Evolutionary conservation across 1,284 basidiomycete species (phyloP).

Genomic region (Gyrodon tennesseensis): DNA sequence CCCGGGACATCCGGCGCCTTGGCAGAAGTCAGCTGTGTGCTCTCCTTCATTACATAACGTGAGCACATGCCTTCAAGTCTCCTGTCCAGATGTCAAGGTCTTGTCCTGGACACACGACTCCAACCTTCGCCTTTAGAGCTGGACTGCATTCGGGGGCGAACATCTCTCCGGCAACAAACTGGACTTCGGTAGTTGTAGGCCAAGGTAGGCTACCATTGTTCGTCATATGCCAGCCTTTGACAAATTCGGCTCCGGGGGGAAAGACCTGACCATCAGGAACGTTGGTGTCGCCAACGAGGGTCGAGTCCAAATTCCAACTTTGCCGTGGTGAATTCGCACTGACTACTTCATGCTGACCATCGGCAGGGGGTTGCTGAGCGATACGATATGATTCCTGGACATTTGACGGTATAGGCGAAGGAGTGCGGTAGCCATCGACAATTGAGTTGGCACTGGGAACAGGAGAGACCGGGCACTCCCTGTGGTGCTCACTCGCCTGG

Average conservation of each 20-base stretch:
- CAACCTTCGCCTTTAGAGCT: constrained; percentile 51
- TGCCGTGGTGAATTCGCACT: constrained; percentile 1
- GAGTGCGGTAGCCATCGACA: constrained; percentile 30
- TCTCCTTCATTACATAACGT: background rate
- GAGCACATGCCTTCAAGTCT: constrained; percentile 63
- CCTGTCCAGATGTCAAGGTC: constrained; percentile 66
- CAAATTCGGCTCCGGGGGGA: constrained; percentile 79
- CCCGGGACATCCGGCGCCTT: constrained; percentile 73
- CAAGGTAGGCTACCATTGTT: constrained; percentile 66
- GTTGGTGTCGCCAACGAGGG: constrained; percentile 66
- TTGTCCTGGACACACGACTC: constrained; percentile 55
- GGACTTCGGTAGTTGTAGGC: constrained; percentile 65
- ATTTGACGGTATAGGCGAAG: constrained; percentile 18
- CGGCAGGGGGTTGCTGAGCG: constrained; percentile 8
- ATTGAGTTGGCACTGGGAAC: constrained; percentile 23
- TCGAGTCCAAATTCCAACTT: constrained; percentile 48
- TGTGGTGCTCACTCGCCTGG: constrained; percentile 12
- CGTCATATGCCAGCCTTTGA: constrained; percentile 74
- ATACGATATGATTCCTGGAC: constrained; percentile 1
- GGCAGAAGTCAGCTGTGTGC: constrained; percentile 9
- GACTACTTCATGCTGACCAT: constrained; percentile 8
- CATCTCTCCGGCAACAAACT: constrained; percentile 67
- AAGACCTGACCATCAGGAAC: constrained; percentile 75
- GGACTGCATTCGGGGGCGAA: constrained; percentile 45
- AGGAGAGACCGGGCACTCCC: constrained; percentile 13